Conservation (phyloP, 2,329 filamentous ascomycete genomes). For the Ilyonectria mors-panacis region DNA sequence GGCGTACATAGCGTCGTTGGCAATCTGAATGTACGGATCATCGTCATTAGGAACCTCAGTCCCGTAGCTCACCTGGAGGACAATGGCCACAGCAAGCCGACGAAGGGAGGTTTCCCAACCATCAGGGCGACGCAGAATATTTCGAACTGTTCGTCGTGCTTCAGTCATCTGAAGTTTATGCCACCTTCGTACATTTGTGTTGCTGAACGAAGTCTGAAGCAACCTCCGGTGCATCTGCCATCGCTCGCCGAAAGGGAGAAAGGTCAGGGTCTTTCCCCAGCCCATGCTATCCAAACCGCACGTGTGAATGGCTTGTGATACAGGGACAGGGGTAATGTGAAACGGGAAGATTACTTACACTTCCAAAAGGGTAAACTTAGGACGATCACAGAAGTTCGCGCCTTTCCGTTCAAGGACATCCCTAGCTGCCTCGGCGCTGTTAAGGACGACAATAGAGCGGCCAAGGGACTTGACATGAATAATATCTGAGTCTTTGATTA, state of each 20-base stretch:
- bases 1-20: conserved; percentile 51
- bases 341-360: conserved; percentile 42
- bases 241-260: conserved; percentile 58
- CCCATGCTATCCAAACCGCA: conserved; percentile 53
- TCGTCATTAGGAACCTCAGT: conserved; percentile 47
- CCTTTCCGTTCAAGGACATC: conserved; percentile 62
- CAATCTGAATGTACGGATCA: conserved; percentile 51
- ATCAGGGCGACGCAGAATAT: conserved; percentile 38
- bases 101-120: conserved; percentile 48
- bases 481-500: conserved; percentile 48
- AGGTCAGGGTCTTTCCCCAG: conserved; percentile 63
- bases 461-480: conserved; percentile 51
- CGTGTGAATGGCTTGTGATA: conserved; percentile 6
- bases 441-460: conserved; percentile 50
- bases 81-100: conserved; percentile 51
- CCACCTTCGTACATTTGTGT: conserved; percentile 51
- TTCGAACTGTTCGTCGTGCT: conserved; percentile 38
- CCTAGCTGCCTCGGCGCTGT: conserved; percentile 51
- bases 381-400: conserved; percentile 60
- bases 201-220: conserved; percentile 60
- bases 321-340: not conserved
- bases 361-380: conserved; percentile 58
- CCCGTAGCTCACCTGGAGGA: conserved; percentile 52
- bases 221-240: conserved; percentile 61
- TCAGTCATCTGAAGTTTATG: conserved; percentile 45